Percentiles rank a stretch among this genome's conserved stretches.
Evolutionary conservation across 441 rosid genomes (phyloP).

Genomic region (Adansonia rubrostipa): DNA sequence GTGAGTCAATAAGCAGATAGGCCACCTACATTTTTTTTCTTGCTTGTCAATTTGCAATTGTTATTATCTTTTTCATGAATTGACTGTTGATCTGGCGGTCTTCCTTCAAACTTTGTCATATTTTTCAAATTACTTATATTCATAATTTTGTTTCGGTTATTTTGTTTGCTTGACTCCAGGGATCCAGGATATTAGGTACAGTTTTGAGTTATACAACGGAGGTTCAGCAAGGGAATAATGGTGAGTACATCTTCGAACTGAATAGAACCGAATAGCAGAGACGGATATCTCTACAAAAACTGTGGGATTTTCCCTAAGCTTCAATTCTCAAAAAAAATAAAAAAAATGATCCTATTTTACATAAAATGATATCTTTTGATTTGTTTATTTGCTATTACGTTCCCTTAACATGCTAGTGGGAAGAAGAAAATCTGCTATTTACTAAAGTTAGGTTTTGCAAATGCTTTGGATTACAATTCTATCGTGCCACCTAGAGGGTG

Average conservation of each 20-base stretch:
- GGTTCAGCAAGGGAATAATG: neutral
- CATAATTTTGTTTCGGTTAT: slow-evolving; percentile 1
- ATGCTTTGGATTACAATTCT: neutral
- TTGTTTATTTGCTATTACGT: slow-evolving; percentile 24
- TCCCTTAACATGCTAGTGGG: slow-evolving; percentile 10
- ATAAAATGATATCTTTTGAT: neutral
- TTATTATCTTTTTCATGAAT: neutral
- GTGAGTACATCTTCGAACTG: slow-evolving; percentile 14
- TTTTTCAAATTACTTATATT: neutral
- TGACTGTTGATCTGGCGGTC: neutral
- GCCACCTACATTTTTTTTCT: neutral
- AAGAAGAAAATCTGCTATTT: slow-evolving; percentile 28
- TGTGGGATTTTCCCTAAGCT: neutral
- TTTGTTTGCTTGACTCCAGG: neutral
- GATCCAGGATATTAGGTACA: neutral
- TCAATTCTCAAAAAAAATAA: neutral
- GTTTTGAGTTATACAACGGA: neutral
- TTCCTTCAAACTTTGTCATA: neutral
- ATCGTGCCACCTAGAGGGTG: neutral
- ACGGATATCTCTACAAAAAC: slow-evolving; percentile 11
- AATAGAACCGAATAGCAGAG: neutral
- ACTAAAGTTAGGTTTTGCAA: slow-evolving; percentile 20
- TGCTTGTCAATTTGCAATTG: neutral
- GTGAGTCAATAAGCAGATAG: neutral
- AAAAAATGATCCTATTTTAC: slow-evolving; percentile 20